These are phyloP conservation scores for Phytophthora tubulina DNA, from an alignment of 352 stramenopile genomes.

Conservation along the genomic window DNA sequence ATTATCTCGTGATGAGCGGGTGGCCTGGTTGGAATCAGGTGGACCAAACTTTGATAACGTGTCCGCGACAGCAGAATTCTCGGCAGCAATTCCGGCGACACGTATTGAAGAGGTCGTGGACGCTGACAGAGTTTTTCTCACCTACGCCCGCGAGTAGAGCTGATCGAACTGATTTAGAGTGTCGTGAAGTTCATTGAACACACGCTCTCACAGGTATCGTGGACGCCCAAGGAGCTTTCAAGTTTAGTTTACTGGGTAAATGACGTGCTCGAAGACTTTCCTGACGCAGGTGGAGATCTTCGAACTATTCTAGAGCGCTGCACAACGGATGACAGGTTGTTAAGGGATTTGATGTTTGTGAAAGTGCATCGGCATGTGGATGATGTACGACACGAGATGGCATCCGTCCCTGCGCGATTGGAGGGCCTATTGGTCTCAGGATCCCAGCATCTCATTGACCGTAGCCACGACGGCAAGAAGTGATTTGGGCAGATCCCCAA, in stretches of 20 bases:
- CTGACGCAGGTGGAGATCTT: not conserved
- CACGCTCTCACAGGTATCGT: constrained; percentile 4
- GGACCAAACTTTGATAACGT: constrained; percentile 17
- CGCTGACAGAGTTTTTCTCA: constrained; percentile 1
- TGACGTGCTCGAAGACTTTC: constrained; percentile 17
- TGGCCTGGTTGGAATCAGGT: not conserved
- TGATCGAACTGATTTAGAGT: not conserved
- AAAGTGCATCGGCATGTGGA: constrained; percentile 11
- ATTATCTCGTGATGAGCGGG: not conserved
- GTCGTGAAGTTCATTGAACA: constrained; percentile 17
- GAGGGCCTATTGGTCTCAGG: too few species aligned
- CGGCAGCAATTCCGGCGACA: not conserved
- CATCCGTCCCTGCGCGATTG: too few species aligned
- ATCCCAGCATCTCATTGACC: too few species aligned
- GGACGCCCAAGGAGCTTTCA: constrained; percentile 3
- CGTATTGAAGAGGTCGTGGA: constrained; percentile 12
- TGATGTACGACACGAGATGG: not conserved
- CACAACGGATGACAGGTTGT: not conserved
- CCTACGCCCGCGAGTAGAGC: constrained; percentile 9
- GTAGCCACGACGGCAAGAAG: too few species aligned
- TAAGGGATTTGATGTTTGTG: constrained; percentile 11
- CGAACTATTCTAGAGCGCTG: not conserved
- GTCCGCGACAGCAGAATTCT: constrained; percentile 17
- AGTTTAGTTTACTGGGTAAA: constrained; percentile 17
- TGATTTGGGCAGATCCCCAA: too few species aligned